Base-by-base conservation (phyloP, 257 asterid genomes). In the Plantago elongata region DNA sequence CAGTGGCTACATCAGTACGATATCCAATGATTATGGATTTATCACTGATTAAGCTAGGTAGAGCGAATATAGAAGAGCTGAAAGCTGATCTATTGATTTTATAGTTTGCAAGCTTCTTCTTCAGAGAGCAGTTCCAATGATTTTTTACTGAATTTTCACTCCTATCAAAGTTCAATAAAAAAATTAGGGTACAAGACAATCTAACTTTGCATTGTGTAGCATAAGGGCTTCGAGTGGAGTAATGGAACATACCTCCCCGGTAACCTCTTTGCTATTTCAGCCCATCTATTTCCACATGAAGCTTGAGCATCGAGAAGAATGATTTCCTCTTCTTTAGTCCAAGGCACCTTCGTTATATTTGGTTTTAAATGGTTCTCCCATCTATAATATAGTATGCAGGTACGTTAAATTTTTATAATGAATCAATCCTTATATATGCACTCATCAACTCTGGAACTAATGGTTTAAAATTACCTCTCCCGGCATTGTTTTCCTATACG, bases 401-500 rank as follows among this genome's bases (percentile, higher is more conserved):
- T 8, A 9, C 4, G 47, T 62, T 68, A 45, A 58, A 1, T 15
- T 54, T 30, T 54, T 30, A 34, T 0, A 15, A 38, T 37, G 51
- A 27, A 10, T 10, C 16, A 54, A 54, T 54, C 10, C 59, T 14
- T 14, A 42, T 2, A 7, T 9, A 29, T 9, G 9, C 11, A 29
- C n/a, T 27, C n/a, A 13, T 11, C 9, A 45, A 18, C 45, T 71
- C 27, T 18, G 44, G 42, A 46, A 56, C 43, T 13, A 40, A 45
- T 37, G 29, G 72, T 18, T 49, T 61, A 17, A 40, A 49, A 47
- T 40, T 83, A 80, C 90, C 87, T 83, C 61, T 81, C 90, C 7
- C 84, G 68, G 65, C 87, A 83, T 66, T 83, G 90, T 76, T 83
- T 83, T 57, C 87, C 90, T 57, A 78, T 74, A 54, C 83, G 78